Conservation (phyloP, 345 rosid species). For the Streptanthus diversifolius region DNA sequence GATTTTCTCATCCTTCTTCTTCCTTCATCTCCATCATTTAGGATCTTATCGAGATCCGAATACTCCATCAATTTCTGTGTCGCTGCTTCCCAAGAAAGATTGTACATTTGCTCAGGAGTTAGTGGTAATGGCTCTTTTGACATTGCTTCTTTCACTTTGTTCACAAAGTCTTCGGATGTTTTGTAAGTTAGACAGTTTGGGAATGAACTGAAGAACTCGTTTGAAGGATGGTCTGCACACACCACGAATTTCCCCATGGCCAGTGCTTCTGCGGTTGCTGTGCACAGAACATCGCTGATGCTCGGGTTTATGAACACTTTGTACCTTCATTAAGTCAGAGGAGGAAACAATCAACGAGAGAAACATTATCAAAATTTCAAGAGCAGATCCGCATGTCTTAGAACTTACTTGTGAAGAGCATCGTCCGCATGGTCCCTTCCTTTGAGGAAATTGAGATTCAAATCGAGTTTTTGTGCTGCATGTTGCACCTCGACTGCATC, state of each 20-base stretch:
- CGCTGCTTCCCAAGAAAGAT: slow-evolving; percentile 98
- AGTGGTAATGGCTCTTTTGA: slow-evolving; percentile 82
- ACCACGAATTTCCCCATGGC: slow-evolving; percentile 98
- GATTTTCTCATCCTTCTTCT: slow-evolving; percentile 42
- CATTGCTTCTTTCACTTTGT: slow-evolving; percentile 81
- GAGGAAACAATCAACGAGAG: neutral
- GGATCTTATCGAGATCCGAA: slow-evolving; percentile 68
- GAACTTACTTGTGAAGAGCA: slow-evolving; percentile 80
- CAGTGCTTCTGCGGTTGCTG: slow-evolving; percentile 97
- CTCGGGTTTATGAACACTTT: slow-evolving; percentile 98
- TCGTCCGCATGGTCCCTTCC: slow-evolving; percentile 96
- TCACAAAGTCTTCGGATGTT: slow-evolving; percentile 77
- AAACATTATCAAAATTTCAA: neutral
- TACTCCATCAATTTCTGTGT: slow-evolving; percentile 83
- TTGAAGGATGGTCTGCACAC: slow-evolving; percentile 97
- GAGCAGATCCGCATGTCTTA: neutral
- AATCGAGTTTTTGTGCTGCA: slow-evolving; percentile 59
- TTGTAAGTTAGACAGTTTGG: slow-evolving; percentile 93
- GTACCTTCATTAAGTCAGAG: slow-evolving; percentile 56
- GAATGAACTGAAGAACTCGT: slow-evolving; percentile 91
- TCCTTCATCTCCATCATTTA: slow-evolving; percentile 35
- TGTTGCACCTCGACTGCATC: slow-evolving; percentile 82
- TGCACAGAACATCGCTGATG: slow-evolving; percentile 93
- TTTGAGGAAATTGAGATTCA: slow-evolving; percentile 78
- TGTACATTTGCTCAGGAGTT: slow-evolving; percentile 69